Conservation (phyloP, 306 rosid species). For the Aeschynomene evenia region DNA sequence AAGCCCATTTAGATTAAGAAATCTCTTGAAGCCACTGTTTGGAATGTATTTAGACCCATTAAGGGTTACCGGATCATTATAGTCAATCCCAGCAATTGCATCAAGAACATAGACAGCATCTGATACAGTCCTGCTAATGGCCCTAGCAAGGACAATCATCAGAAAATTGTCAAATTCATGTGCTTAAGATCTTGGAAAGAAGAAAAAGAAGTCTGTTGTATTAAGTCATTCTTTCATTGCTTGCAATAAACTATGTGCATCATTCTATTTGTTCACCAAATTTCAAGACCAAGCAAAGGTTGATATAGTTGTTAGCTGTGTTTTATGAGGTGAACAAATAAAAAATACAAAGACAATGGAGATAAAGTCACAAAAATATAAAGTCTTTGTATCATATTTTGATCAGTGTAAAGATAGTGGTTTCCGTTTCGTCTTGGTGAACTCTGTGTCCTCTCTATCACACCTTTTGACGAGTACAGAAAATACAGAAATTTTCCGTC, state of each 20-base stretch:
- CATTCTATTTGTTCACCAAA: not conserved
- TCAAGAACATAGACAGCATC: conserved; percentile 57
- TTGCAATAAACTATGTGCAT: not conserved
- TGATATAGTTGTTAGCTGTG: not conserved
- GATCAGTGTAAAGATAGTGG: too few relatives aligned
- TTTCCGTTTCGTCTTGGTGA: too few relatives aligned
- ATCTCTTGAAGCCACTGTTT: conserved; percentile 36
- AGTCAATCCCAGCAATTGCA: conserved; percentile 45
- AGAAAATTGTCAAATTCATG: not conserved
- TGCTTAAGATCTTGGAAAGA: not conserved
- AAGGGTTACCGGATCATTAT: conserved; percentile 35
- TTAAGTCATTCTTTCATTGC: not conserved
- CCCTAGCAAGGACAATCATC: conserved; percentile 22
- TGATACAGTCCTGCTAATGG: conserved; percentile 45
- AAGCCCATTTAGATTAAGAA: conserved; percentile 31
- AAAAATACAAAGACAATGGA: too few relatives aligned
- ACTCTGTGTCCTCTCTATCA: too few relatives aligned
- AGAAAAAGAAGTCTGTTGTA: not conserved
- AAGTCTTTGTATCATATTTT: too few relatives aligned
- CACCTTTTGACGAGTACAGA: too few relatives aligned
- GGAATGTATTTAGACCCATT: conserved; percentile 40
- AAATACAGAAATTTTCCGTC: too few relatives aligned
- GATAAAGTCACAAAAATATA: too few relatives aligned
- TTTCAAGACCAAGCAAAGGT: not conserved
- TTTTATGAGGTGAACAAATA: too few relatives aligned